These are phyloP conservation scores for Elaeagnus macrophylla DNA, from an alignment of 306 rosid genomes.

Conservation along the genomic window DNA sequence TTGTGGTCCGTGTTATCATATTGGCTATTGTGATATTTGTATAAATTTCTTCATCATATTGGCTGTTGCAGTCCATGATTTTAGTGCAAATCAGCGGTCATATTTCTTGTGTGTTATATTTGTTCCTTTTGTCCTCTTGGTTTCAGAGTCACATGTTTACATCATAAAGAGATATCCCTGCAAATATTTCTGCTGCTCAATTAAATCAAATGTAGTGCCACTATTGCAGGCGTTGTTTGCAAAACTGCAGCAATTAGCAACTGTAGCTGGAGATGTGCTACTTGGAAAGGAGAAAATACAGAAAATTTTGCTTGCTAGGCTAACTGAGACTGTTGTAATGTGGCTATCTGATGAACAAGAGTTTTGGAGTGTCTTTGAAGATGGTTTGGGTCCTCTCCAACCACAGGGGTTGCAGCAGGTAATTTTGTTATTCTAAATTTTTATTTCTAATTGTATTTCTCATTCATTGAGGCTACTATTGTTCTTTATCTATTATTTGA, in stretches of 20 bases:
- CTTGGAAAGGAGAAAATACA: constrained; percentile 85
- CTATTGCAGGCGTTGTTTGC: constrained; percentile 78
- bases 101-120: too few relatives aligned
- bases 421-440: constrained; percentile 17
- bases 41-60: too few relatives aligned
- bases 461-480: not conserved
- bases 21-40: too few relatives aligned
- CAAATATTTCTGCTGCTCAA: constrained; percentile 11
- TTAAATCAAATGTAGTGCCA: constrained; percentile 16
- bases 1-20: too few relatives aligned
- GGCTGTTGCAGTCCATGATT: too few relatives aligned
- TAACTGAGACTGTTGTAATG: constrained; percentile 92
- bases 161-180: not conserved
- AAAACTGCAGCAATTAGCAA: constrained; percentile 83
- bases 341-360: constrained; percentile 97
- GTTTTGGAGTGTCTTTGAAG: constrained; percentile 84
- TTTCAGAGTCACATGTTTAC: not conserved
- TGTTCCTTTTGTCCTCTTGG: too few relatives aligned
- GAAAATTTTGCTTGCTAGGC: constrained; percentile 88
- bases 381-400: constrained; percentile 55
- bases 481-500: not conserved
- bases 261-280: constrained; percentile 90
- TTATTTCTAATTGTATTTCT: not conserved
- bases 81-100: too few relatives aligned
- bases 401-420: constrained; percentile 91